Evolutionary conservation across 2,329 filamentous ascomycete genomes (phyloP).

Genomic region (Exophiala phaeomuriformis): DNA sequence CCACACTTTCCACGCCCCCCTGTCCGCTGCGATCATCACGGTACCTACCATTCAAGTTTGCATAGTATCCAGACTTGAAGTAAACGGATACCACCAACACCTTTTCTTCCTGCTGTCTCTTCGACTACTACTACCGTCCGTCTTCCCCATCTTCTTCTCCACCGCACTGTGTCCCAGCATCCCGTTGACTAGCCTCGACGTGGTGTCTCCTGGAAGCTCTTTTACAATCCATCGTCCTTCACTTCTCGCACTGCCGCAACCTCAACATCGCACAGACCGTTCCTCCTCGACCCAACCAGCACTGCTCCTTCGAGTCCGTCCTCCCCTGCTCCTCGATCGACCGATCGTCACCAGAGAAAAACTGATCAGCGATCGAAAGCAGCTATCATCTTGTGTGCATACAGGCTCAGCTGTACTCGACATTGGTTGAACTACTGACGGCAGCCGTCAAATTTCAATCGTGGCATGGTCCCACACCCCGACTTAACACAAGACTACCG

Average conservation of each 20-base stretch:
- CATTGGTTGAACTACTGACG: conserved; percentile 1
- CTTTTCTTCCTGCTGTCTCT: neutral
- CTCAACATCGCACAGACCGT: neutral
- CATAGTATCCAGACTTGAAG: too few species aligned
- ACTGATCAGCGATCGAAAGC: too few species aligned
- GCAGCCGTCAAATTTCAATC: conserved; percentile 5
- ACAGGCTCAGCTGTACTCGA: neutral
- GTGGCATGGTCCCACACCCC: neutral
- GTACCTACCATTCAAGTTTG: neutral
- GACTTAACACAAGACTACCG: neutral
- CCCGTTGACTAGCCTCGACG: neutral
- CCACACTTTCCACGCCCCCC: neutral
- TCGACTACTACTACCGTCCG: neutral
- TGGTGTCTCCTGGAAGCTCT: neutral
- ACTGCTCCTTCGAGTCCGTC: neutral
- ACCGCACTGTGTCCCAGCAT: neutral
- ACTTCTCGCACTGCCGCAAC: neutral
- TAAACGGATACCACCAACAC: neutral
- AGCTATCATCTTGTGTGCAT: neutral
- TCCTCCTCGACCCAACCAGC: neutral
- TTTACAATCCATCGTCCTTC: neutral
- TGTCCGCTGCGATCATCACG: neutral
- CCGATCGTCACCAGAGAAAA: too few species aligned
- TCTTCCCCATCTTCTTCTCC: neutral
- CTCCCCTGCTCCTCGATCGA: neutral